A percentile compares a stretch with the other conserved stretches of the same genome.
phyloP scores from a whole-genome alignment of 805 yeast species.

The Saccharomycopsis sp. region DNA sequence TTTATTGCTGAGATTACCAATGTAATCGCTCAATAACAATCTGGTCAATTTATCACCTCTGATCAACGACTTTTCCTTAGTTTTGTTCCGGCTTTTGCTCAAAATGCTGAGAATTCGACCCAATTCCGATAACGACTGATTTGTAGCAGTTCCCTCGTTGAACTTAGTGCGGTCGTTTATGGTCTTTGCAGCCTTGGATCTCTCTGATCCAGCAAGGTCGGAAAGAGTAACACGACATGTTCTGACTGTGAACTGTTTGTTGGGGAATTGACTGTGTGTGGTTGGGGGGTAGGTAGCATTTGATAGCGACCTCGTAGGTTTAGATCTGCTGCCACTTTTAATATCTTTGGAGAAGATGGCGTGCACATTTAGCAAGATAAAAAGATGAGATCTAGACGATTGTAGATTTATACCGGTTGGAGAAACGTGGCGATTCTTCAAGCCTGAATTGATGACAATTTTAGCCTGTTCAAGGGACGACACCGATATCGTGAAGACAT shows the following conservation, averaged over 20 bases:
- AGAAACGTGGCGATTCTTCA: constrained; percentile 34
- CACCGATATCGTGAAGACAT: constrained; percentile 35
- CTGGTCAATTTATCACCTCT: constrained; percentile 45
- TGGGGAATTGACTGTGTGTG: constrained; percentile 10
- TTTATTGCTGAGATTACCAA: constrained; percentile 26
- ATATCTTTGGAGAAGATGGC: constrained; percentile 18
- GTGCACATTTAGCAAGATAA: constrained; percentile 37
- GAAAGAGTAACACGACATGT: constrained; percentile 40
- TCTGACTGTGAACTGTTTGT: constrained; percentile 14
- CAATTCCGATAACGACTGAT: constrained; percentile 42
- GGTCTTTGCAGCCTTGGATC: constrained; percentile 41
- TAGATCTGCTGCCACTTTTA: background rate
- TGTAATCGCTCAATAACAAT: constrained; percentile 40
- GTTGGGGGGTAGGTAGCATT: constrained; percentile 21
- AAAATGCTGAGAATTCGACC: constrained; percentile 43
- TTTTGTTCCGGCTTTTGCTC: constrained; percentile 23
- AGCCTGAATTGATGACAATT: constrained; percentile 34
- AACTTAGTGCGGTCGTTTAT: constrained; percentile 33
- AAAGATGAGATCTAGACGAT: constrained; percentile 49
- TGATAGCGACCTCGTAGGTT: background rate
- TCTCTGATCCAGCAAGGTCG: constrained; percentile 49
- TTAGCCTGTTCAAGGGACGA: constrained; percentile 33
- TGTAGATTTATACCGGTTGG: constrained; percentile 37
- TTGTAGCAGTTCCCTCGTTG: constrained; percentile 43
- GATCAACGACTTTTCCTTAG: constrained; percentile 35